Evolutionary conservation across 805 yeast genomes (phyloP).

Genomic region (Wickerhamiella cacticola): DNA sequence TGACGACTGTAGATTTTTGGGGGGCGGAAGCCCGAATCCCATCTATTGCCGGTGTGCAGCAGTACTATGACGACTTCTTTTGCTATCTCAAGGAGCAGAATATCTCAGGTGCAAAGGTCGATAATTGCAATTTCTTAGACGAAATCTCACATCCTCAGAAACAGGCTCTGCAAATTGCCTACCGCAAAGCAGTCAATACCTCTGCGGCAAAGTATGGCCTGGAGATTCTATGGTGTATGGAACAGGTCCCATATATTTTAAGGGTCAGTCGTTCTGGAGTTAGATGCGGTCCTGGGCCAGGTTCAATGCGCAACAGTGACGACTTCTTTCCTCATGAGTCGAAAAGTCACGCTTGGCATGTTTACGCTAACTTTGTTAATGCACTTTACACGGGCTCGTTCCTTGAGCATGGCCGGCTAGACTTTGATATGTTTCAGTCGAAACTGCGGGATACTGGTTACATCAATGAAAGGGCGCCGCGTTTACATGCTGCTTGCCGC

Average conservation of each 20-base stretch:
- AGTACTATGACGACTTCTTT: slow-evolving; percentile 25
- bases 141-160: slow-evolving; percentile 19
- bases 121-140: slow-evolving; percentile 24
- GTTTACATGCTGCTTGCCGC: slow-evolving; percentile 25
- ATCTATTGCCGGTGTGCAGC: slow-evolving; percentile 14
- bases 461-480: slow-evolving; percentile 13
- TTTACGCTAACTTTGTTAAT: slow-evolving; percentile 24
- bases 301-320: slow-evolving; percentile 24
- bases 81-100: slow-evolving; percentile 20
- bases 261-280: neutral
- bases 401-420: slow-evolving; percentile 17
- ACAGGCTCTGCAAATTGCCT: slow-evolving; percentile 17
- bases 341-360: slow-evolving; percentile 26
- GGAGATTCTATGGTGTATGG: slow-evolving; percentile 26
- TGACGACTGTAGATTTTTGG: neutral
- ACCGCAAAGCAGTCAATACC: slow-evolving; percentile 23
- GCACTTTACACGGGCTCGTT: slow-evolving; percentile 16
- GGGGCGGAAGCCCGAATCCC: slow-evolving; percentile 1
- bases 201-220: slow-evolving; percentile 20
- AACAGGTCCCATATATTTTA: slow-evolving; percentile 23
- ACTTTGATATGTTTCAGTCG: slow-evolving; percentile 28
- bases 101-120: slow-evolving; percentile 25
- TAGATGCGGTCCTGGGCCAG: slow-evolving; percentile 18
- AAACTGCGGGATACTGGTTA: slow-evolving; percentile 13
- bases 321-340: slow-evolving; percentile 26